Base-by-base conservation (phyloP, 768 basidiomycete genomes). In the Boletus coccyginus region DNA sequence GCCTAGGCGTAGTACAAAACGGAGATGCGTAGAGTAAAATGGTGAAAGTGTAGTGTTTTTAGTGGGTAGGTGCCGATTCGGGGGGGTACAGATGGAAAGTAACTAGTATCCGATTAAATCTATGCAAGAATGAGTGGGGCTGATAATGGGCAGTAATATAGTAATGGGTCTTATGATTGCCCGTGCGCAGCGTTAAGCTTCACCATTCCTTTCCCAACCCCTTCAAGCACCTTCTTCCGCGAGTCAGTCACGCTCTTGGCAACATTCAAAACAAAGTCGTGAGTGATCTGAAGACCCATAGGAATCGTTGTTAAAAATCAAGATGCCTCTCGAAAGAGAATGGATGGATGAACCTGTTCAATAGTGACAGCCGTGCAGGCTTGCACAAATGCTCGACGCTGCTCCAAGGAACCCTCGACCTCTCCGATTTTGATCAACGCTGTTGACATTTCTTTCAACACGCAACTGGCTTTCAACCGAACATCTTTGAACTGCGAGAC, bases 191-290 rank as follows among this genome's bases (percentile, higher is more conserved):
- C 70, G 62, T 73, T 75, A 45, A 87, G 68, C 48, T 82, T 83
- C n/a, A 69, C 63, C 53, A 88, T 77, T 17, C 91, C 90, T 66
- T 87, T 90, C 31, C 82, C 85, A 41, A 86, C 74, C 29, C 89
- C 90, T 53, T 89, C 88, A 21, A 84, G 69, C 8, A 87, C 81
- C 69, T 84, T 88, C 69, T 82, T 88, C 41, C 86, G 84, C 4
- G 90, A 74, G 29, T 93, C 90, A 7, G 77, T 80, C 39, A 87
- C 70, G 62, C 76, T 87, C 74, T 88, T 90, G 13, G 81, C 82
- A 29, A 87, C 70, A 21, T 76, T 76, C 54, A 82, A 68, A 44
- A 85, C 75, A 61, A 86, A 87, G 54, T 90, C 88, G 32, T 81
- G 78, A 56, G 84, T 82, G 46, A 89, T 75, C 86, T 90, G 57